Percentiles rank a stretch among this genome's conserved stretches.
These are phyloP conservation scores for Yamadazyma taylorii DNA, from an alignment of 1,139 yeast genomes.

Conservation along the genomic window DNA sequence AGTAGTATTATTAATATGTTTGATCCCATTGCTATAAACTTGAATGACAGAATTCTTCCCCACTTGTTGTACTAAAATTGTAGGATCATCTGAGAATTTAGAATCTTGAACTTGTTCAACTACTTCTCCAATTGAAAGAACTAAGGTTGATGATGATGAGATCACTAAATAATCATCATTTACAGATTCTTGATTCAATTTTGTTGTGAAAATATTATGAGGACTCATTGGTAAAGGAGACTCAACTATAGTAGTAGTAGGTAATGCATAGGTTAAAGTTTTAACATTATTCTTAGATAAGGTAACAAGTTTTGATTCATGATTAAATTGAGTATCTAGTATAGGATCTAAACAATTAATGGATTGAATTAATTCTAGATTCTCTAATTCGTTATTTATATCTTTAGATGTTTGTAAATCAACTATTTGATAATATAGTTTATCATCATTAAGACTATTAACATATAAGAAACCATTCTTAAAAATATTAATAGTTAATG, in stretches of 20 bases:
- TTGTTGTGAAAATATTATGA: constrained; percentile 60
- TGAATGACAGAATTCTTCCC: constrained; percentile 69
- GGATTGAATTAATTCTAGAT: constrained; percentile 58
- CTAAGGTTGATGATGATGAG: constrained; percentile 71
- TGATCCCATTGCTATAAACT: constrained; percentile 69
- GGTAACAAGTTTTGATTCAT: constrained; percentile 31
- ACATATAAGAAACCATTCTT: constrained; percentile 77
- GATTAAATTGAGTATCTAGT: constrained; percentile 45
- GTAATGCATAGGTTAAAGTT: constrained; percentile 57
- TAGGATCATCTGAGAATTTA: constrained; percentile 57
- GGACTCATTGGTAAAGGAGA: constrained; percentile 72
- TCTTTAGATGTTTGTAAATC: constrained; percentile 36
- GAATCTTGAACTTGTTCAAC: constrained; percentile 77
- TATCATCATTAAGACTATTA: constrained; percentile 62
- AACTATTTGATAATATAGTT: constrained; percentile 72
- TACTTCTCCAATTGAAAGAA: constrained; percentile 74
- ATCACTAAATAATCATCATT: constrained; percentile 67
- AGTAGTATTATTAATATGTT: constrained; percentile 37
- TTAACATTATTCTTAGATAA: constrained; percentile 45
- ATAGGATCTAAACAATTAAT: constrained; percentile 60
- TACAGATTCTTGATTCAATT: constrained; percentile 39
- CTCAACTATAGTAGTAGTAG: constrained; percentile 62
- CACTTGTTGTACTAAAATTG: constrained; percentile 70
- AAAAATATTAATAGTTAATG: constrained; percentile 57
- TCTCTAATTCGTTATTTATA: constrained; percentile 39